Evolutionary conservation across 352 stramenopile genomes (phyloP).

Genomic region (Lagenidium giganteum): DNA sequence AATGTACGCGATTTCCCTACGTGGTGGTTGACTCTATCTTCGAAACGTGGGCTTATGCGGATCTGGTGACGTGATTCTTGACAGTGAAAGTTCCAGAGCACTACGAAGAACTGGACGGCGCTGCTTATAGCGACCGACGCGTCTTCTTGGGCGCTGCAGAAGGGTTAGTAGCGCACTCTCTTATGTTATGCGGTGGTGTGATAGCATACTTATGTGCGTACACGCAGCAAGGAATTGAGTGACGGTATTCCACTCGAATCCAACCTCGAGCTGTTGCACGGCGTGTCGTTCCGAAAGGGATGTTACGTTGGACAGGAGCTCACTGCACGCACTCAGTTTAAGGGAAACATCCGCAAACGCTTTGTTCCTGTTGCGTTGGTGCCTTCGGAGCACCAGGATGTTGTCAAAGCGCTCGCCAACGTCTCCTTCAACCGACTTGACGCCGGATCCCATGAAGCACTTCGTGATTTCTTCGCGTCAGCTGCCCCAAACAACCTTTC

Average conservation of each 20-base stretch:
- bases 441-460: slow-evolving; percentile 18
- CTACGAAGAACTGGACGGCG: slow-evolving; percentile 37
- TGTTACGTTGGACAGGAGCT: slow-evolving; percentile 96
- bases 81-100: slow-evolving; percentile 47
- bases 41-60: not conserved
- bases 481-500: slow-evolving; percentile 20
- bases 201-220: slow-evolving; percentile 16
- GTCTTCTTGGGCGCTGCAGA: slow-evolving; percentile 67
- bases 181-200: not conserved
- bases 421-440: slow-evolving; percentile 61
- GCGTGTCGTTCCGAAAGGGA: slow-evolving; percentile 91
- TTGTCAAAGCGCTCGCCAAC: slow-evolving; percentile 42
- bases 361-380: slow-evolving; percentile 72
- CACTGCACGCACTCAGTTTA: slow-evolving; percentile 92
- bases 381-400: slow-evolving; percentile 35
- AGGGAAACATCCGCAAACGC: slow-evolving; percentile 82
- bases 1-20: too few relatives aligned
- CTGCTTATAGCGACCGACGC: slow-evolving; percentile 51
- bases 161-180: slow-evolving; percentile 47
- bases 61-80: slow-evolving; percentile 5
- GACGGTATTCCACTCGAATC: slow-evolving; percentile 90
- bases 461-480: slow-evolving; percentile 43
- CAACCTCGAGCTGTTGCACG: slow-evolving; percentile 89
- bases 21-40: not conserved
- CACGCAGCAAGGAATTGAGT: slow-evolving; percentile 38